Evolutionary conservation across 78 protist species (phyloP).

Genomic region (Anaeramoeba flamelloides): DNA sequence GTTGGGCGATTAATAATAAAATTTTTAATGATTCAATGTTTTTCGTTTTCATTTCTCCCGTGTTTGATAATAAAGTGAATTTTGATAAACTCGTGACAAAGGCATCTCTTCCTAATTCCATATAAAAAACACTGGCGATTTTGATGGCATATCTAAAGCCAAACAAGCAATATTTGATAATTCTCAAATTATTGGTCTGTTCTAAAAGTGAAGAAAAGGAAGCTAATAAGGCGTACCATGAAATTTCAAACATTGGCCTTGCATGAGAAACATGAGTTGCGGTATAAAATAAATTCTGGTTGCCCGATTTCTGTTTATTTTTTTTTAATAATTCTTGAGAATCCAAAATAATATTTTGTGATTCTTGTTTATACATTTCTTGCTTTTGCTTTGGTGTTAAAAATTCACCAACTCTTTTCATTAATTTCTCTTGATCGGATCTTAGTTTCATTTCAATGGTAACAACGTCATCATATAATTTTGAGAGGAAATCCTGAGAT

Average conservation of each 20-base stretch:
- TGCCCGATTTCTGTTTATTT: not conserved
- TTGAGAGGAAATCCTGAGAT: not conserved
- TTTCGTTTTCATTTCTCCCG: not conserved
- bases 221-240: not conserved
- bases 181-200: not conserved
- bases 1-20: not conserved
- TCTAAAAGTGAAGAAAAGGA: not conserved
- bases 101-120: not conserved
- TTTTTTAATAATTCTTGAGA: not conserved
- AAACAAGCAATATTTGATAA: not conserved
- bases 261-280: conserved; percentile 2
- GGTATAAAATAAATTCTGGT: not conserved
- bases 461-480: not conserved
- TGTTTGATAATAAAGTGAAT: not conserved
- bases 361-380: not conserved
- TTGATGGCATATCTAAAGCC: not conserved
- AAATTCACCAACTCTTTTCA: not conserved
- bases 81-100: not conserved
- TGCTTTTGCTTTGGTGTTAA: not conserved
- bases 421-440: not conserved
- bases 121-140: not conserved
- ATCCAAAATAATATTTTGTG: not conserved
- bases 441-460: not conserved
- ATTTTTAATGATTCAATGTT: not conserved
- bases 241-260: not conserved